phyloP scores from a whole-genome alignment of 345 rosid genomes.

The Sonneratia caseolaris region DNA sequence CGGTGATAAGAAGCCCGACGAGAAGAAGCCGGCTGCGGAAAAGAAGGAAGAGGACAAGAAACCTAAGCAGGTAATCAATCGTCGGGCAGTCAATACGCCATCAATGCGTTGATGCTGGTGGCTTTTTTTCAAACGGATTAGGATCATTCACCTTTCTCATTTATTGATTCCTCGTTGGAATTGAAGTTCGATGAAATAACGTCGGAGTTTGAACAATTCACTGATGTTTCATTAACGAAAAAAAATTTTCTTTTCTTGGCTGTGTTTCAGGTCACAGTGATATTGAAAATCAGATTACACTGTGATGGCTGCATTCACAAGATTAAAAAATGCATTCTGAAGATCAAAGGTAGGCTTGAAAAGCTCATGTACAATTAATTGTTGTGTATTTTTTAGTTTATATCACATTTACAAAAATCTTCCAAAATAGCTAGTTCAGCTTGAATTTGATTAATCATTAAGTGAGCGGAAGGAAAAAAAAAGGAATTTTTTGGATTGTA shows the following conservation, averaged over 20 bases:
- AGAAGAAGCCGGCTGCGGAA: conserved; percentile 21
- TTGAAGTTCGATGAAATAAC: neutral
- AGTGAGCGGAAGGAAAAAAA: too few relatives aligned
- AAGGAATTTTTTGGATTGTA: too few relatives aligned
- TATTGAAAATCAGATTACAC: conserved; percentile 48
- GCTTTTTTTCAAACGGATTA: neutral
- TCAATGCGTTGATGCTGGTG: neutral
- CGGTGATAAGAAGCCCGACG: conserved; percentile 1
- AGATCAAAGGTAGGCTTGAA: conserved; percentile 27
- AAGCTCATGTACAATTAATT: neutral
- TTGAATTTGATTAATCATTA: too few relatives aligned
- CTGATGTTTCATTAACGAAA: neutral
- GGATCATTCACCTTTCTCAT: neutral
- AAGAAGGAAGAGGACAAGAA: conserved; percentile 28
- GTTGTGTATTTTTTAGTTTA: neutral
- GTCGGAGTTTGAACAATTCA: neutral
- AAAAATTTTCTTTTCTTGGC: neutral
- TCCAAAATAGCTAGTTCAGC: too few relatives aligned
- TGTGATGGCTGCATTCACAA: conserved; percentile 61
- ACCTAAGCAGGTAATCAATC: conserved; percentile 21
- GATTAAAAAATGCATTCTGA: conserved; percentile 35
- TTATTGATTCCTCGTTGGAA: neutral
- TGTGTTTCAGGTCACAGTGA: conserved; percentile 41
- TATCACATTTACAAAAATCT: too few relatives aligned
- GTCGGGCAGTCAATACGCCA: conserved; percentile 12